Evolutionary conservation across 2,329 filamentous ascomycete genomes (phyloP), one percentile per base, ranked within the genome.

Genomic region (Beauveria sp.): DNA sequence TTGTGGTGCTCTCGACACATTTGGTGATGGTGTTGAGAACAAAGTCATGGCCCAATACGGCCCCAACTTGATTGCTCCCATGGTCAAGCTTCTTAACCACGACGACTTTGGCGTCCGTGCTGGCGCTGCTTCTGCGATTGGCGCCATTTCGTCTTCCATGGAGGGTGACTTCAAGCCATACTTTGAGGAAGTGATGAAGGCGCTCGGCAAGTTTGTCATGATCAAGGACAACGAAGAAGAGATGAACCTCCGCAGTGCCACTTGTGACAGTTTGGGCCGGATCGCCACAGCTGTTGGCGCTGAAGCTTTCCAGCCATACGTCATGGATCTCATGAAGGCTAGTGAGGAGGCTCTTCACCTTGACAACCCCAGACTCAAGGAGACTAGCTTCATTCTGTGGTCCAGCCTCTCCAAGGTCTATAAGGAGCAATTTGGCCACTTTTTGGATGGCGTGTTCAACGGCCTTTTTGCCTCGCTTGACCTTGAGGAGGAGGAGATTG

Each of bases 371-470:
- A 86, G 93, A 62, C 86, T 98, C 57, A 90, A 92, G 75, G 95
- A 99, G 80, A 97, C 92, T 64, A 96, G 91, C 73, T 99, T 96
- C 78, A 96, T 98, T 65, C 83, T 99, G 60, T 99, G 95, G 93
- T 92, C 91, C 66, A 91, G 90, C 46, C 86, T 99, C 72, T 89
- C 93, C 65, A 96, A 96, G 79, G 91, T 98, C 10, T 98, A 98
- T 75, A 87, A 89, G 69, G 89, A 91, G 70, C 82, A 92, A 60
- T 93, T 96, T 65, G 84, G 86, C 61, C 86, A 89, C 62, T 95
- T 91, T 77, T 82, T 95, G 7, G 80, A 84, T 0, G 90, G 89
- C 56, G 89, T 91, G 56, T 88, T 93, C 73, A 86, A 89, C 72
- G 87, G 88, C 59, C 83, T 98, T 26, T 88, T 95, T 66, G 86